Evolutionary conservation across 75 land plant genomes (phyloP).

Genomic region (Chamaecyparis obtusa): DNA sequence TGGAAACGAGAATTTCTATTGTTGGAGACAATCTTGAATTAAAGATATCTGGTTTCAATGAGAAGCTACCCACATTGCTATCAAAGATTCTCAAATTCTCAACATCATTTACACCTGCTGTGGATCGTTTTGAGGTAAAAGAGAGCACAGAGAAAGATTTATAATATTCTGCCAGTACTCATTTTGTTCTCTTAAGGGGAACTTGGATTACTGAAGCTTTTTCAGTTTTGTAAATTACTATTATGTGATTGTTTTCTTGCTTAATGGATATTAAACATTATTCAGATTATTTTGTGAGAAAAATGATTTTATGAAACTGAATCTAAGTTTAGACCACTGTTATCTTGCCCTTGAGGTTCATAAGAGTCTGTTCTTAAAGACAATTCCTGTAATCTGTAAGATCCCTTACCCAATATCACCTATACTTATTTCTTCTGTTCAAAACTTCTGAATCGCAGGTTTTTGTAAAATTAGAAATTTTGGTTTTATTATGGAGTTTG

Average conservation of each 20-base stretch:
- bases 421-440: too few species aligned
- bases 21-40: conserved; percentile 75
- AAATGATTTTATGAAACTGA: background rate
- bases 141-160: background rate
- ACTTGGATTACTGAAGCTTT: background rate
- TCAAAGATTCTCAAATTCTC: conserved; percentile 45
- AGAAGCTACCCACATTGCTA: conserved; percentile 70
- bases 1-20: conserved; percentile 66
- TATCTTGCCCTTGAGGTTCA: background rate
- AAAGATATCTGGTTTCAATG: conserved; percentile 87
- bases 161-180: background rate
- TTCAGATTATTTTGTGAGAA: background rate
- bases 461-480: too few species aligned
- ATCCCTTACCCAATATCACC: too few species aligned
- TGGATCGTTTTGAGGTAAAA: conserved; percentile 84
- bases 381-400: background rate
- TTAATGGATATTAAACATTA: background rate
- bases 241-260: background rate
- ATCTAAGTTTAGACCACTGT: background rate
- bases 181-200: background rate
- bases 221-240: background rate
- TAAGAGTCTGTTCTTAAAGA: background rate
- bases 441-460: too few species aligned
- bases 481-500: too few species aligned
- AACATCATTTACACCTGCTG: conserved; percentile 46